These are phyloP conservation scores for Boletus bicolor DNA, from an alignment of 768 basidiomycete species.

Conservation along the genomic window DNA sequence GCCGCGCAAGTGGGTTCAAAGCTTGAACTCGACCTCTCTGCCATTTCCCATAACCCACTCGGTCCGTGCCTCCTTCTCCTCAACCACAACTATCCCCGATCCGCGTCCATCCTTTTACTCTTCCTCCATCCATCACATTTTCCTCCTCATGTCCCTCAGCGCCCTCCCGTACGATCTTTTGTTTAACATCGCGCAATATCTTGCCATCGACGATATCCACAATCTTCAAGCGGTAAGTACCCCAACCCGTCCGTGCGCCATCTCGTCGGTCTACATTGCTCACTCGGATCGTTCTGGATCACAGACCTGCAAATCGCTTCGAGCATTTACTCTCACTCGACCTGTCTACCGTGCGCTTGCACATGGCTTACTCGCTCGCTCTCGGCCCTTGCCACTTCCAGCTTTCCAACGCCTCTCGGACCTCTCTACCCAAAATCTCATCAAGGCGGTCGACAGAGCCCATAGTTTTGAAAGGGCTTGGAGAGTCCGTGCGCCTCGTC, in stretches of 20 bases:
- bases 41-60: constrained; percentile 16
- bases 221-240: constrained; percentile 57
- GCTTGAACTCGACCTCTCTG: neutral
- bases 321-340: constrained; percentile 59
- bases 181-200: constrained; percentile 61
- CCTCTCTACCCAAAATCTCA: constrained; percentile 58
- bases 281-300: neutral
- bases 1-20: constrained; percentile 6
- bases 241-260: neutral
- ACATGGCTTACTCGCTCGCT: constrained; percentile 56
- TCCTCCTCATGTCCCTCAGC: constrained; percentile 30
- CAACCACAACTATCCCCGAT: constrained; percentile 1
- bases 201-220: constrained; percentile 59
- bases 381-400: constrained; percentile 64
- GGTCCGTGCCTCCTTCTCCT: constrained; percentile 4
- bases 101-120: neutral
- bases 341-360: constrained; percentile 69
- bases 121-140: neutral
- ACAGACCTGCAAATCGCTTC: constrained; percentile 62
- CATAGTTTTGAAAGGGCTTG: constrained; percentile 60
- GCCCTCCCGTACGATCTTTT: constrained; percentile 68
- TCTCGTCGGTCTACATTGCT: neutral
- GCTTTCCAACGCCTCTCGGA: constrained; percentile 69
- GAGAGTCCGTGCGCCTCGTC: constrained; percentile 55
- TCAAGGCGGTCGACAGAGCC: constrained; percentile 62